Evolutionary conservation across 169 alveolate species (phyloP).

Genomic region (Plasmodium gaboni): DNA sequence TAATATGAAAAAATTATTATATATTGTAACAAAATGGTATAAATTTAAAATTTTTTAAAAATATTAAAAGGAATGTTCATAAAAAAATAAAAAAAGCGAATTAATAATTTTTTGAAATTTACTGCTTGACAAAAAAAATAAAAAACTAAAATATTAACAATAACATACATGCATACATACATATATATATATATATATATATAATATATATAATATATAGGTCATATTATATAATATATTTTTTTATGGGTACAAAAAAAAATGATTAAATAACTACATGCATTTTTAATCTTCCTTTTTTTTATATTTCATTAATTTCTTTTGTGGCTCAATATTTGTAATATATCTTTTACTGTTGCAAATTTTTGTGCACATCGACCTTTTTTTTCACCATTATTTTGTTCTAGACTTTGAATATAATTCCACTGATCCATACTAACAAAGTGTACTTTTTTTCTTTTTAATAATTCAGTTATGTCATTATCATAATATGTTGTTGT

Average conservation of each 20-base stretch:
- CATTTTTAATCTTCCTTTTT: constrained; percentile 1
- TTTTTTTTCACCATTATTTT: constrained; percentile 8
- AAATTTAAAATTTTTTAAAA: too few relatives aligned
- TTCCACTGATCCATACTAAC: constrained; percentile 45
- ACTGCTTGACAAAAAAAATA: too few relatives aligned
- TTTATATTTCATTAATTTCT: neutral
- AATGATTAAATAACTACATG: neutral
- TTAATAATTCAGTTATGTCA: constrained; percentile 41
- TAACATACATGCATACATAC: too few relatives aligned
- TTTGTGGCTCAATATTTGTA: constrained; percentile 15
- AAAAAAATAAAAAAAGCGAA: too few relatives aligned
- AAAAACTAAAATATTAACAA: too few relatives aligned
- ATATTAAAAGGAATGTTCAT: too few relatives aligned
- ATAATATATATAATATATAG: neutral
- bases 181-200: too few relatives aligned
- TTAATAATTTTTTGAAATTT: too few relatives aligned
- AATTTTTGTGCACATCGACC: constrained; percentile 32
- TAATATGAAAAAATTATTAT: too few relatives aligned
- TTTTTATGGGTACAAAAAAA: neutral
- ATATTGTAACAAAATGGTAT: too few relatives aligned
- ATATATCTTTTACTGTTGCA: constrained; percentile 4
- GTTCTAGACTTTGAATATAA: constrained; percentile 38
- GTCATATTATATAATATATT: neutral
- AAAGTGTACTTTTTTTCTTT: constrained; percentile 24
- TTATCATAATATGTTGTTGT: constrained; percentile 29